Evolutionary conservation across 2,329 filamentous ascomycete genomes (phyloP), one percentile per base, ranked within the genome.

Genomic region (Colletotrichum cereale): DNA sequence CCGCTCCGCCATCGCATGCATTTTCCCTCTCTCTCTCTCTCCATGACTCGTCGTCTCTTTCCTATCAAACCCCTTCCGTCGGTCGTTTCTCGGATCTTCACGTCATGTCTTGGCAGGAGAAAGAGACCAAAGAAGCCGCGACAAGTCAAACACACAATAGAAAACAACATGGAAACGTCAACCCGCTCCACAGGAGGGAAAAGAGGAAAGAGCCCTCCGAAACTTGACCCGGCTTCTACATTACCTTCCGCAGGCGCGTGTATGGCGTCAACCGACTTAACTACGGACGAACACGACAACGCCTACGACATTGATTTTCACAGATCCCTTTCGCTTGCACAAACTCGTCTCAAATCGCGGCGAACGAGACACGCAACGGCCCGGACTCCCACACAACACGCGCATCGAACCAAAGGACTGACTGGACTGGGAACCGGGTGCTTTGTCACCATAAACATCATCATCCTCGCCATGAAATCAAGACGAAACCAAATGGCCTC

Each of bases 311-410:
- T 16, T 14, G 6, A 16, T 34, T 29, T 53, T 53, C 24, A 42
- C 29, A 18, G 3, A 2, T 24, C 12, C 14, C 18, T 62, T 47
- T 26, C 18, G n/a, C 10, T 47, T 24, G 44, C 14, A 18, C 21
- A 62, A 38, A 21, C 31, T 16, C 24, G 44, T 34, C 44, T 50
- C 44, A 48, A 34, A 53, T 16, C 18, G 12, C 34, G 34, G 34
- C 64, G 44, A 60, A 71, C 65, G 58, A 68, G 61, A 67, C 68
- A 58, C 64, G 26, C 64, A 58, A 67, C 64, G 57, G 57, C 42
- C 64, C 64, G 50, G 21, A 48, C 31, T 48, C 29, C 58, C 36
- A 47, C 42, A 26, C n/a, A 50, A 34, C 44, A 47, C 5, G 44
- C n/a, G 50, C 50, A 21, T 36, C 34, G 21, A 47, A 60, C 31